Conservation (phyloP, 164 flowering plant genomes). For the Kingdonia uniflora region DNA sequence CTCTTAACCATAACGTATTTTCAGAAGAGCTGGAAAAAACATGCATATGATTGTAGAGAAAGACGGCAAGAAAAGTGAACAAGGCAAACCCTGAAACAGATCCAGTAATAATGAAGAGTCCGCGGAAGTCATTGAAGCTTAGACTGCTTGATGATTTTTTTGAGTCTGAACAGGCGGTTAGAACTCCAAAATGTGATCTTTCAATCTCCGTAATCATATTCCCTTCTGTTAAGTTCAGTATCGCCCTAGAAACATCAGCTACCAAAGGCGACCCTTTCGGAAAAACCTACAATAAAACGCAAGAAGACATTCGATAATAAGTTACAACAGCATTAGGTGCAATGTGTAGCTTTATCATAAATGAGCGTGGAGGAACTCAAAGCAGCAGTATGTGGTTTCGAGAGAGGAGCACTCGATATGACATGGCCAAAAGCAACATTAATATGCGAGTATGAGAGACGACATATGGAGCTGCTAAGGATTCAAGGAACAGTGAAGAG, state of each 20-base stretch:
- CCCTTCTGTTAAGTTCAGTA: conserved; percentile 12
- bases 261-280: conserved; percentile 26
- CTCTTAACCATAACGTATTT: background rate
- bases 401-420: background rate
- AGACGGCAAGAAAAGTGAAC: background rate
- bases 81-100: conserved; percentile 22
- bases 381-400: background rate
- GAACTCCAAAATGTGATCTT: conserved; percentile 1
- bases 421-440: background rate
- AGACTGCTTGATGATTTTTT: conserved; percentile 20
- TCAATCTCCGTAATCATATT: conserved; percentile 3
- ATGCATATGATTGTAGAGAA: conserved; percentile 1
- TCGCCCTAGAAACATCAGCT: conserved; percentile 16
- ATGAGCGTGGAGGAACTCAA: background rate
- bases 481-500: too few species aligned
- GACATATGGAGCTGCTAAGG: background rate
- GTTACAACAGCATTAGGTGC: background rate
- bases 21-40: background rate
- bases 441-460: background rate
- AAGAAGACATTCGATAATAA: background rate
- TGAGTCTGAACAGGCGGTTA: background rate
- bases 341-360: too few species aligned
- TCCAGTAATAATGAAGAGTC: conserved; percentile 35
- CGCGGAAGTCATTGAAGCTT: conserved; percentile 30
- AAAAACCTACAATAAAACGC: conserved; percentile 28